Evolutionary conservation across 192 early-diverging fungal species (phyloP).

Genomic region (Coemansia umbellata): DNA sequence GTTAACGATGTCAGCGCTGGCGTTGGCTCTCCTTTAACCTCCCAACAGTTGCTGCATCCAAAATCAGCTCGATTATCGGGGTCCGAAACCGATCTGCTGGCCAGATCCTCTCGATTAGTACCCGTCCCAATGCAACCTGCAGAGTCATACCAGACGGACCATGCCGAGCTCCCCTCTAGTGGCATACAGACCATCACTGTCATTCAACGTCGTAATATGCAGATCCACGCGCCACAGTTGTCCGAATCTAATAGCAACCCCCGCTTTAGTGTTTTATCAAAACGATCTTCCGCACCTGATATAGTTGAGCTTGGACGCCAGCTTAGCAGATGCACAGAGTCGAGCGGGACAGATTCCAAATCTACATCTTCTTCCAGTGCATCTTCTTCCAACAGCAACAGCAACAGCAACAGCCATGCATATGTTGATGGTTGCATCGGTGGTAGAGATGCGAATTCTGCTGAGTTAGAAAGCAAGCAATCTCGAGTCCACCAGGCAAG

Average conservation of each 20-base stretch:
- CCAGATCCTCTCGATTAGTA: slow-evolving; percentile 1
- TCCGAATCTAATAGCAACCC: too few species aligned
- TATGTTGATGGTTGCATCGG: not conserved
- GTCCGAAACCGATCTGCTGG: slow-evolving; percentile 1
- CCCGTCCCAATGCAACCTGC: not conserved
- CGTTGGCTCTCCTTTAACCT: slow-evolving; percentile 2
- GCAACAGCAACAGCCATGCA: not conserved
- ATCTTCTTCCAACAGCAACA: too few species aligned
- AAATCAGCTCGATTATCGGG: slow-evolving; percentile 1
- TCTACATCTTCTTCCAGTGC: too few species aligned
- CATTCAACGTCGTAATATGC: not conserved
- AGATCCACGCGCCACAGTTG: slow-evolving; percentile 1
- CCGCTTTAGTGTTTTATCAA: slow-evolving; percentile 35
- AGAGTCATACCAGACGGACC: not conserved
- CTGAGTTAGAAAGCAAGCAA: not conserved
- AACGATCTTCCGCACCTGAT: slow-evolving; percentile 47
- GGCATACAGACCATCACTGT: slow-evolving; percentile 7
- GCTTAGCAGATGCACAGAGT: slow-evolving; percentile 18
- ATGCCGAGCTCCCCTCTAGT: not conserved
- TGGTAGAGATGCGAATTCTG: not conserved
- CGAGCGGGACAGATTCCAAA: too few species aligned
- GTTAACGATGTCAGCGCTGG: slow-evolving; percentile 8
- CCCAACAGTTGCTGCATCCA: not conserved
- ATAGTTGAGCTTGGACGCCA: slow-evolving; percentile 18
- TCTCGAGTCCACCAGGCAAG: not conserved